Conservation (phyloP, 2,329 filamentous ascomycete genomes). For the Colletotrichum limetticola region DNA sequence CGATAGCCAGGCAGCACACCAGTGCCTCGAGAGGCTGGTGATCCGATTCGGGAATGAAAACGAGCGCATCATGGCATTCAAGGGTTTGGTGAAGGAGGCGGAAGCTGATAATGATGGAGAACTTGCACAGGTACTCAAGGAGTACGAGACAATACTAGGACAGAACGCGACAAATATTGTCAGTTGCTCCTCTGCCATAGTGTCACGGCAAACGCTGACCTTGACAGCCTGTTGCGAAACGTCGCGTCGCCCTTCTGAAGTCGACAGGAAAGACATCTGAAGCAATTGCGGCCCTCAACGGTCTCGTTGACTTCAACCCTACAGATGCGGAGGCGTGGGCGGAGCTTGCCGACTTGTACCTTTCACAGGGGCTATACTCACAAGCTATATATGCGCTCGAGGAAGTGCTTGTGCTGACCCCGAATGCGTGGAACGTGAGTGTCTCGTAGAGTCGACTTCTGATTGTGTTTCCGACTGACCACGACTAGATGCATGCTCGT, state of each 20-base stretch:
- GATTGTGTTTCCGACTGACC: background rate
- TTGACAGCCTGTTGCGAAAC: conserved; percentile 81
- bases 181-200: conserved; percentile 45
- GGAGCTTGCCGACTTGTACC: conserved; percentile 89
- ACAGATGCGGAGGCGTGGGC: conserved; percentile 95
- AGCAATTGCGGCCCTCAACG: conserved; percentile 78
- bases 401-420: conserved; percentile 86
- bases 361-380: conserved; percentile 78
- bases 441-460: background rate
- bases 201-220: conserved; percentile 42
- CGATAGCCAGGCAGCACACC: conserved; percentile 80
- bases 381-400: conserved; percentile 92
- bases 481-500: conserved; percentile 81
- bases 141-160: conserved; percentile 80
- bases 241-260: conserved; percentile 82
- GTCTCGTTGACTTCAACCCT: conserved; percentile 83
- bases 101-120: conserved; percentile 73
- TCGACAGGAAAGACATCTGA: conserved; percentile 77
- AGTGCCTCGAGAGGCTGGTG: conserved; percentile 80
- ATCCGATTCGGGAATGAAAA: conserved; percentile 85
- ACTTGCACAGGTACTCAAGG: conserved; percentile 75
- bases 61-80: conserved; percentile 85
- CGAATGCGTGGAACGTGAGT: conserved; percentile 95
- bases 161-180: conserved; percentile 85
- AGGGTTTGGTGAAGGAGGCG: conserved; percentile 87